Evolutionary conservation across 495 filamentous ascomycete species (phyloP), one percentile per base, ranked within the genome.

Genomic region (Venustampulla echinocandica): DNA sequence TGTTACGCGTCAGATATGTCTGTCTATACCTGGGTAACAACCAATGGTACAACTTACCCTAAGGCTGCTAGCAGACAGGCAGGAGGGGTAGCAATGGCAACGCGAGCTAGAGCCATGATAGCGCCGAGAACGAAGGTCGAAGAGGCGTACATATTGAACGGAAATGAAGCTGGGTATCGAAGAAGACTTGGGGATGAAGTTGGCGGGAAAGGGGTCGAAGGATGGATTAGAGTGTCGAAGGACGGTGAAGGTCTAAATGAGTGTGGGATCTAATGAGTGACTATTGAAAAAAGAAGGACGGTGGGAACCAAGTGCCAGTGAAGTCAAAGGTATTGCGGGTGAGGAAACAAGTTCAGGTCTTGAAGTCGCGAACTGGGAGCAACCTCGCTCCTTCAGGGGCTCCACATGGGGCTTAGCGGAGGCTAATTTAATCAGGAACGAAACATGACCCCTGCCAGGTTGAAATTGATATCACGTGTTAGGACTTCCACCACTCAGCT

Each of bases 21-120:
- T n/a, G n/a, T n/a, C 32, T 46, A 40, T 27, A 14, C 38, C 2
- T 28, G 28, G 7, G n/a, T 20, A 13, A 4, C 35, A 10, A 25
- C 37, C 5, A 6, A 9, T 21, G 25, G n/a, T 22, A 44, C 5
- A 21, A 23, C 14, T 54, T 5, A 40, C 37, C 22, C 17, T 11
- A 65, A 57, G 43, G 60, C 62, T 41, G 56, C 46, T 50, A 65
- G 50, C 49, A 65, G 36, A 46, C 62, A 65, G 14, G 60, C 60
- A 23, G 62, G 62, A 33, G 62, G 62, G 10, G 61, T 46, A 32
- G 60, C 62, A 27, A 53, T 45, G 11, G 56, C 52, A 18, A 61
- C 33, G 42, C 61, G 58, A 45, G 52, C 50, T 36, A 61, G 47
- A 23, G 56, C 60, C 52, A 61, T 24, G 38, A 55, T 46, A 49